phyloP scores from a whole-genome alignment of 305 asterid genomes.

The Ruellia speciosa region DNA sequence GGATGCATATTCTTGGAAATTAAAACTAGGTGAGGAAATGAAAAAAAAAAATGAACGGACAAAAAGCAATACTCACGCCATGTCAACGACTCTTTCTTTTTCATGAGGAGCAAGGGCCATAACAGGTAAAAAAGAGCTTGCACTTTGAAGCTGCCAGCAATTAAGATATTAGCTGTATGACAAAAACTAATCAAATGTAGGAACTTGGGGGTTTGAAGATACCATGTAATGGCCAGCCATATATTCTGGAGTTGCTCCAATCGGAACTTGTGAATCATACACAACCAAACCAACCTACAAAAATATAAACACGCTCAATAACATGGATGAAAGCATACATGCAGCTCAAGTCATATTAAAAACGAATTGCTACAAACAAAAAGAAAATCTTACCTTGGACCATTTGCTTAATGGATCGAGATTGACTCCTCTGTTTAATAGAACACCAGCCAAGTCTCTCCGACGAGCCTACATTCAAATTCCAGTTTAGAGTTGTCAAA shows the following conservation, averaged over 20 bases:
- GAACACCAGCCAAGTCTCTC: constrained; percentile 93
- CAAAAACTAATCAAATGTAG: constrained; percentile 3
- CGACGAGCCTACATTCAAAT: constrained; percentile 59
- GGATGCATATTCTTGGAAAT: not conserved
- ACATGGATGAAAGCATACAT: constrained; percentile 1
- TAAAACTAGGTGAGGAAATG: not conserved
- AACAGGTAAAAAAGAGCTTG: constrained; percentile 94
- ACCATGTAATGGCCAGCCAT: constrained; percentile 99
- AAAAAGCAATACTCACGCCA: constrained; percentile 63
- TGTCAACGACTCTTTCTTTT: constrained; percentile 75
- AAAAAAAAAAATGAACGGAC: not conserved
- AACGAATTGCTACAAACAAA: constrained; percentile 3
- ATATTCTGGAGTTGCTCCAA: constrained; percentile 95
- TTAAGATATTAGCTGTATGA: constrained; percentile 17
- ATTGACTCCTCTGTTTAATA: constrained; percentile 90
- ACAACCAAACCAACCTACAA: constrained; percentile 87
- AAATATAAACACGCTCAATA: constrained; percentile 9
- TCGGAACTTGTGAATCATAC: constrained; percentile 88
- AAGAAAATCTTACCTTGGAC: constrained; percentile 66
- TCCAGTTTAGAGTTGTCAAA: constrained; percentile 22
- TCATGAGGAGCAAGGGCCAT: constrained; percentile 99
- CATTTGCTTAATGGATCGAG: constrained; percentile 93
- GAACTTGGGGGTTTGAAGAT: constrained; percentile 21
- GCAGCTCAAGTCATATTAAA: not conserved
- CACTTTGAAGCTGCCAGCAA: constrained; percentile 70